Conservation (phyloP, 2,329 filamentous ascomycete species). For the Gaeumannomyces tritici region DNA sequence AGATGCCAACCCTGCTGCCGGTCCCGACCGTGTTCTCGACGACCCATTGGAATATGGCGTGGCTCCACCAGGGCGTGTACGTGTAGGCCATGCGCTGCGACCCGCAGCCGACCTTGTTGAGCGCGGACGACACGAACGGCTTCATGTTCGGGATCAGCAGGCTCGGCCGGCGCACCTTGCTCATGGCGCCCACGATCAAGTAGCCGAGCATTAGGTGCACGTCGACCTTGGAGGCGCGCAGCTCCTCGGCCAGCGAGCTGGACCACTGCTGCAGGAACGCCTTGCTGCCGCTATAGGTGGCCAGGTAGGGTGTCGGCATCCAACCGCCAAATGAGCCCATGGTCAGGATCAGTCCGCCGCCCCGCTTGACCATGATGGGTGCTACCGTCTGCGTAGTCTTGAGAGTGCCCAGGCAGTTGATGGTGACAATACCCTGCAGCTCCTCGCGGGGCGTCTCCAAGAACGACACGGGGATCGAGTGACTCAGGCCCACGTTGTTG, state of each 20-base stretch:
- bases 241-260: slow-evolving; percentile 71
- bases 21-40: slow-evolving; percentile 51
- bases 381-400: slow-evolving; percentile 78
- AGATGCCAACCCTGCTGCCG: slow-evolving; percentile 35
- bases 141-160: slow-evolving; percentile 72
- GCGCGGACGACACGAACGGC: slow-evolving; percentile 67
- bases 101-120: slow-evolving; percentile 76
- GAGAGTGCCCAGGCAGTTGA: slow-evolving; percentile 89
- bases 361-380: slow-evolving; percentile 75
- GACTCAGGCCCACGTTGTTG: slow-evolving; percentile 95
- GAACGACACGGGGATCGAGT: slow-evolving; percentile 88
- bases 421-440: slow-evolving; percentile 81
- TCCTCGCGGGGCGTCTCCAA: slow-evolving; percentile 68
- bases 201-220: slow-evolving; percentile 91
- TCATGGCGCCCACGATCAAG: slow-evolving; percentile 93
- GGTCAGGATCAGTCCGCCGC: slow-evolving; percentile 81
- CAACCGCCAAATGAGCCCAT: slow-evolving; percentile 97
- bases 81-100: slow-evolving; percentile 74
- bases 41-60: slow-evolving; percentile 80
- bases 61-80: slow-evolving; percentile 88
- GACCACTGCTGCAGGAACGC: slow-evolving; percentile 98
- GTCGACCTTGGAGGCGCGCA: slow-evolving; percentile 70
- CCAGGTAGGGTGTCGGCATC: slow-evolving; percentile 82
- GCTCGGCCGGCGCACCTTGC: slow-evolving; percentile 77
- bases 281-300: slow-evolving; percentile 96